phyloP scores from a whole-genome alignment of 2,329 filamentous ascomycete genomes.

The Knufia petricola region DNA sequence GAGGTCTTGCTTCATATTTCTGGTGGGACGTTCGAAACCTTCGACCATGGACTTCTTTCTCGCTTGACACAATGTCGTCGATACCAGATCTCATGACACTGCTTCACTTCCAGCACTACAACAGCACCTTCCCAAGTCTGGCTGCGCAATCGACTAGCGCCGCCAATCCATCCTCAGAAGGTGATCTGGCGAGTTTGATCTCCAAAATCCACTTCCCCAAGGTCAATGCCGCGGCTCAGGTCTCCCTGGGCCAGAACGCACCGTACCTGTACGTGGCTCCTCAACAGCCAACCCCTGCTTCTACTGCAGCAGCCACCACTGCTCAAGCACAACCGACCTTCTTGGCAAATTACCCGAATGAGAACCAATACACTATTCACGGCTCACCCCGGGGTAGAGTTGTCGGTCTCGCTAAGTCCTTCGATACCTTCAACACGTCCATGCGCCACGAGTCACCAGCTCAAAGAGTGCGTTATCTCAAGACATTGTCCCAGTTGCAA shows the following conservation, averaged over 20 bases:
- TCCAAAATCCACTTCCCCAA: slow-evolving; percentile 72
- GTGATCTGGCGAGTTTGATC: slow-evolving; percentile 65
- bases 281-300: slow-evolving; percentile 14
- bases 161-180: slow-evolving; percentile 68
- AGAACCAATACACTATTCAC: slow-evolving; percentile 35
- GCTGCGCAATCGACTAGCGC: slow-evolving; percentile 31
- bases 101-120: slow-evolving; percentile 59
- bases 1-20: slow-evolving; percentile 68
- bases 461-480: slow-evolving; percentile 80
- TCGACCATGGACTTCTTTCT: slow-evolving; percentile 74
- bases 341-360: slow-evolving; percentile 44
- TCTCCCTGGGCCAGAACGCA: slow-evolving; percentile 61
- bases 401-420: slow-evolving; percentile 80
- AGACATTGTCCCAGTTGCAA: slow-evolving; percentile 76
- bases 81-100: slow-evolving; percentile 65
- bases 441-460: slow-evolving; percentile 80
- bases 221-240: slow-evolving; percentile 71
- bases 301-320: slow-evolving; percentile 26
- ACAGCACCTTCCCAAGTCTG: slow-evolving; percentile 40
- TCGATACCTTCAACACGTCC: slow-evolving; percentile 88
- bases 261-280: slow-evolving; percentile 36
- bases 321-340: slow-evolving; percentile 41
- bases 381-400: slow-evolving; percentile 52
- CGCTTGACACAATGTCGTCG: slow-evolving; percentile 57
- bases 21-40: slow-evolving; percentile 95